Percentiles rank a stretch among this genome's conserved stretches.
phyloP scores from a whole-genome alignment of 2,329 filamentous ascomycete species.

The Xylariaceae sp. region DNA sequence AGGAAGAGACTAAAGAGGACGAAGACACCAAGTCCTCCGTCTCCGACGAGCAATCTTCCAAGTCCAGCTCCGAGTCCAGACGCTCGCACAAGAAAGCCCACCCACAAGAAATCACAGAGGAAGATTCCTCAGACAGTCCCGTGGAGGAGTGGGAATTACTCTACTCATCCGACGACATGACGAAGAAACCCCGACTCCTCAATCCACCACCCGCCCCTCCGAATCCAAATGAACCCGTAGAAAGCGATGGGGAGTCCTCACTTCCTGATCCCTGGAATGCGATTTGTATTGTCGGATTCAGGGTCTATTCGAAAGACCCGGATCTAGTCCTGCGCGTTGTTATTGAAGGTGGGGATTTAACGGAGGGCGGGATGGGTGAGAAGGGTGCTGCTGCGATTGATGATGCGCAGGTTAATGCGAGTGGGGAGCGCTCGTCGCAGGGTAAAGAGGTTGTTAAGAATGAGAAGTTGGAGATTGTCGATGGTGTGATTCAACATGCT shows the following conservation, averaged over 20 bases:
- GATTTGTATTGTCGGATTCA: conserved; percentile 38
- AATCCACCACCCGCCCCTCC: conserved; percentile 24
- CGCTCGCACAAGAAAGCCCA: conserved; percentile 5
- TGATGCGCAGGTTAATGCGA: conserved; percentile 52
- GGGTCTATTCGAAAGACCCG: conserved; percentile 42
- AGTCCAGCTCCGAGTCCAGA: background rate
- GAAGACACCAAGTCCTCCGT: conserved; percentile 7
- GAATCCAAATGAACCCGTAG: conserved; percentile 26
- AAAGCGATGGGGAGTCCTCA: conserved; percentile 39
- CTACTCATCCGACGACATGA: conserved; percentile 55
- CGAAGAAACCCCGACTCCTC: conserved; percentile 43
- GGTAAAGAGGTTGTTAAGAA: conserved; percentile 26
- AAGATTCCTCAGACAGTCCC: conserved; percentile 55
- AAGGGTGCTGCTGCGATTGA: conserved; percentile 52
- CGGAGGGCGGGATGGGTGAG: conserved; percentile 52
- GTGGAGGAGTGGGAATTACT: conserved; percentile 55
- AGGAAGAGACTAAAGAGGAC: conserved; percentile 5
- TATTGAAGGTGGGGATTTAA: conserved; percentile 49
- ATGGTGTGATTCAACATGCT: conserved; percentile 31
- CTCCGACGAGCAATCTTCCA: conserved; percentile 1
- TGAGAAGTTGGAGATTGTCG: conserved; percentile 32
- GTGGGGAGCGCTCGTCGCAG: conserved; percentile 38
- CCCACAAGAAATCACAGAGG: conserved; percentile 35
- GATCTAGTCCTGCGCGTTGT: conserved; percentile 50
- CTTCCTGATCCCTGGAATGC: conserved; percentile 39